Base-by-base conservation (phyloP, 108 stramenopile genomes). In the Cyclotella baltica region DNA sequence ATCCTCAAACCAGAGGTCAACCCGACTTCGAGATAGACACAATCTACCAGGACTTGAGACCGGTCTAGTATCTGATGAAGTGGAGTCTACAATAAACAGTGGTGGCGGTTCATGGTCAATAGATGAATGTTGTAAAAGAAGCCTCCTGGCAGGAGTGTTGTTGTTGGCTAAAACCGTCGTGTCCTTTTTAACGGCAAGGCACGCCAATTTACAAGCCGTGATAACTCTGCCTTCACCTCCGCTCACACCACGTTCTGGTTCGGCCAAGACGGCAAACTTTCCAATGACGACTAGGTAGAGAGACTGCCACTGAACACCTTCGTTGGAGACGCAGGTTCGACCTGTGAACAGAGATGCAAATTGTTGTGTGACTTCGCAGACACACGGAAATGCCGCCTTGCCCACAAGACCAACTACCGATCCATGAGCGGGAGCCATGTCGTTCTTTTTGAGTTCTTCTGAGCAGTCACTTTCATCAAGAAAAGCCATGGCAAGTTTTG, bases 1-100 rank as follows among this genome's bases (percentile, higher is more conserved):
- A 83, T 96, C 88, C 78, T 96, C 95, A 69, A 93, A 96, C 95
- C 95, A 96, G 40, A 96, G 70, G 70, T 93, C 92, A 69, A 93
- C 64, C n/a, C 86, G 62, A 69, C 89, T 92, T 35, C 72, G 80
- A 52, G 64, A 73, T 29, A 84, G 30, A 13, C 61, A 74, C 22
- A 80, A 62, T 29, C 81, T 63, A 72, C 72, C 64, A 11, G 70
- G 65, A 25, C 75, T 64, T 19, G 67, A 50, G 13, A 53, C 66
- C 25, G 70, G 70, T 27, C 68, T 52, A 40, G 43, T 46, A 20
- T 68, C 31, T n/a, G 63, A 61, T 36, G 72, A 64, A 16, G 79
- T 62, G 31, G 72, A 61, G 19, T 88, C 80, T 31, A 84, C 80
- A 13, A 83, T 29, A 58, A 95, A 95, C 33, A 93, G 82, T 8